These are phyloP conservation scores for Lodderomyces beijingensis DNA, from an alignment of 1,139 yeast species.

Conservation along the genomic window DNA sequence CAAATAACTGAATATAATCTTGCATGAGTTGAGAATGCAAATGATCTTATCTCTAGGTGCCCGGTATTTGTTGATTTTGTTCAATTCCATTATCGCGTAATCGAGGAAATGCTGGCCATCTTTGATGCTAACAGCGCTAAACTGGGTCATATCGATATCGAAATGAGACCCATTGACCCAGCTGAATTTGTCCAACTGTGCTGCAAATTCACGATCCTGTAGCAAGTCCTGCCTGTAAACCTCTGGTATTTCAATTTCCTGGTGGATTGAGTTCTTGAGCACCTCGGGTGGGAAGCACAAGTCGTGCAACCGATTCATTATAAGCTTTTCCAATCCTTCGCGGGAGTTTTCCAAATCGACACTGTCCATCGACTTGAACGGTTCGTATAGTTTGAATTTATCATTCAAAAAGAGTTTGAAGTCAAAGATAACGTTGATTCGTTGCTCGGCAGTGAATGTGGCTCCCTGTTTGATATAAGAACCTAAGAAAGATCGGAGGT, in stretches of 20 bases:
- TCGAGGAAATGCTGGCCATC: slow-evolving; percentile 54
- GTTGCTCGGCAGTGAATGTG: slow-evolving; percentile 70
- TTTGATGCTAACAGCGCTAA: slow-evolving; percentile 17
- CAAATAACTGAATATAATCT: slow-evolving; percentile 82
- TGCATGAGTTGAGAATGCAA: slow-evolving; percentile 86
- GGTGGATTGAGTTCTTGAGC: slow-evolving; percentile 26
- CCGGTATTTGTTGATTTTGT: slow-evolving; percentile 74
- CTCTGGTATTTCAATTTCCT: slow-evolving; percentile 40
- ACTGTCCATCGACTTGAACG: slow-evolving; percentile 64
- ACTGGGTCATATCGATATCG: slow-evolving; percentile 55
- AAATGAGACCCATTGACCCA: slow-evolving; percentile 81
- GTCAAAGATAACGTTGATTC: slow-evolving; percentile 68
- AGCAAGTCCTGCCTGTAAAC: slow-evolving; percentile 47
- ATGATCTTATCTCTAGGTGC: slow-evolving; percentile 95
- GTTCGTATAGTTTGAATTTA: slow-evolving; percentile 64
- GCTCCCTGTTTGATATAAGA: slow-evolving; percentile 65
- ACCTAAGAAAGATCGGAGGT: slow-evolving; percentile 71
- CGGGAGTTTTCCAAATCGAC: slow-evolving; percentile 65
- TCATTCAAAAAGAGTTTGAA: slow-evolving; percentile 67
- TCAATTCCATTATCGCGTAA: slow-evolving; percentile 67
- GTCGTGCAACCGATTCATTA: slow-evolving; percentile 81
- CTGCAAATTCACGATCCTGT: slow-evolving; percentile 53
- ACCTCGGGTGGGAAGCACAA: slow-evolving; percentile 81
- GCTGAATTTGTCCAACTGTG: slow-evolving; percentile 59
- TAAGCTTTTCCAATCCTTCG: slow-evolving; percentile 88